Base-by-base conservation (phyloP, 2,329 filamentous ascomycete genomes). In the Cladosporium sp. region DNA sequence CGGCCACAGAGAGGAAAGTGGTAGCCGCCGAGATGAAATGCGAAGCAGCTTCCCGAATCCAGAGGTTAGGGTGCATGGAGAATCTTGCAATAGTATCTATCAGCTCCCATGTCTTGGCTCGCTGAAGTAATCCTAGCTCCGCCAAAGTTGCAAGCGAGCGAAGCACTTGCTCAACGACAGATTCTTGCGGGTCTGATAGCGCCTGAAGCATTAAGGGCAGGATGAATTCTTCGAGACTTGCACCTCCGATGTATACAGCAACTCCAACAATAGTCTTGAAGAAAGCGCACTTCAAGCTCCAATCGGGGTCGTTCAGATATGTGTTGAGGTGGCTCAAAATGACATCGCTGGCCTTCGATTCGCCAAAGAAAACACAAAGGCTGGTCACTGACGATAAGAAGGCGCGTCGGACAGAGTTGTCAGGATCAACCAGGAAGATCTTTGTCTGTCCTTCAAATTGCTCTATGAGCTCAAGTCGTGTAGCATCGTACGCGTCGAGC, bases 261-360 rank as follows among this genome's bases (percentile, higher is more conserved):
- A 99, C 92, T 3, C 92, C 93, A 15, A 97, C 90, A 24, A 97
- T 91, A 0, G 91, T 90, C 68, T 96, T 92, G 67, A 99, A 97
- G 70, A 97, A 97, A 2, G 93, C 91, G 66, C 91, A 97, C 72
- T 96, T 97, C 32, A 99, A 77, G 71, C 91, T 91, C 94, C 94
- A 99, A 70, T 99, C 92, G 40, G 88, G 85, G 66, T 97, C 94
- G 64, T 99, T 99, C 8, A 99, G 77, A 67, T 99, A 99, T 0
- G 94, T 99, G 69, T 97, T 97, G 25, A 99, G 78, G 74, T 99
- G 94, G 32, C 91, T 96, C 20, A 99, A 78, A 15, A 99, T 86
- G n/a, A 99, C 90, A 69, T 99, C 94, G 70, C 95, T 97, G 1
- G 93, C 89, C 68, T 91, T 88, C n/a, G 87, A 83, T 60, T 89